Base-by-base conservation (phyloP, 257 asterid species). In the Penstemon davidsonii region DNA sequence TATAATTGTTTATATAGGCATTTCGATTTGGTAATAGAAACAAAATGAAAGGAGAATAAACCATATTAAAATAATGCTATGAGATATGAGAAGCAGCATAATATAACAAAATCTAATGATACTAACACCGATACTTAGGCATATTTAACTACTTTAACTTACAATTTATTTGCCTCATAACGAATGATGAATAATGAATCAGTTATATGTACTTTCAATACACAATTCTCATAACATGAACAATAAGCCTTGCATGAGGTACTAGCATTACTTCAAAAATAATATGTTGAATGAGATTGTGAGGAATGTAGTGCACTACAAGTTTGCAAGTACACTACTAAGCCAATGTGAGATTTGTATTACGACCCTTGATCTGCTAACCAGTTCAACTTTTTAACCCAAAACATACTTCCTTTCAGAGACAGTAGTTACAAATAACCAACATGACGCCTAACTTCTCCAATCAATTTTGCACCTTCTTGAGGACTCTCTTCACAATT, bases 1-100 rank as follows among this genome's bases (percentile, higher is more conserved):
- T 10, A 47, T 46, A 59, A 52, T 44, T 33, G 62, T 53, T 25
- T 38, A 72, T 4, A 69, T 5, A 41, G 19, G 41, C 9, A 62
- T 19, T 47, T 66, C 3, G 3, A 51, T 38, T 62, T 51, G 15
- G 61, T 9, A 45, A 62, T 37, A 44, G 57, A 67, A 4, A 62
- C 12, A 61, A 25, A 25, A 46, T 38, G 41, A 55, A 25, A 25
- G 33, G 54, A 33, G 54, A 13, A 64, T 9, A 41, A 61, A 55
- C 41, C 33, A 78, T 7, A 10, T 10, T 12, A 6, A 37, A 46
- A 58, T 8, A 25, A 25, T 25, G 33, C 33, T 25, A 25, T 25
- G 33, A 25, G 33, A 25, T 25, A 25, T 25, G 33, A 25, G 33
- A 25, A 25, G 33, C 33, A 25, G 33, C 33, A 25, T 25, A 25